These are phyloP conservation scores for Colletotrichum sp. DNA, from an alignment of 2,329 filamentous ascomycete genomes.

Conservation along the genomic window DNA sequence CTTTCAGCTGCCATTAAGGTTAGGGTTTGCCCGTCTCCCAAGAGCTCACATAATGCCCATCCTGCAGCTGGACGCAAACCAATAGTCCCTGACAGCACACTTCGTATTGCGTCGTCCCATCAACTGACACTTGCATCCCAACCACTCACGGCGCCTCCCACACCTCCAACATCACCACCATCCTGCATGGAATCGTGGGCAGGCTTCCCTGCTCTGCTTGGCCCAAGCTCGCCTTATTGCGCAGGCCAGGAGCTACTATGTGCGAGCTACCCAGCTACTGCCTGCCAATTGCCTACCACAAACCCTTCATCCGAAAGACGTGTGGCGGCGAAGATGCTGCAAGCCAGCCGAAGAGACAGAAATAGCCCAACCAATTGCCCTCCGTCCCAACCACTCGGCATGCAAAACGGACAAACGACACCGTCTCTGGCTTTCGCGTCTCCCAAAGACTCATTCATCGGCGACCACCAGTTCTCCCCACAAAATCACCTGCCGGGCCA, in stretches of 20 bases:
- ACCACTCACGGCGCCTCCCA: not conserved
- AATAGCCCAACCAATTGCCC: not conserved
- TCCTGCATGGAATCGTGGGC: not conserved
- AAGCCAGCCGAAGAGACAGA: not conserved
- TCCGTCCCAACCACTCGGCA: not conserved
- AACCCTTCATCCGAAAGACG: not conserved
- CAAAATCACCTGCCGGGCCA: not conserved
- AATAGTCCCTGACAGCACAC: slow-evolving; percentile 1
- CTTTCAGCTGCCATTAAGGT: not conserved
- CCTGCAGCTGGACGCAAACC: not conserved
- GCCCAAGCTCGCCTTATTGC: not conserved
- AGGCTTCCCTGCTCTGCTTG: not conserved
- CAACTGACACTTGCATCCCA: slow-evolving; percentile 16
- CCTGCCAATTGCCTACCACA: not conserved
- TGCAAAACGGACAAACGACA: not conserved
- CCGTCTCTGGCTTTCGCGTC: not conserved
- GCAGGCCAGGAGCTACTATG: not conserved
- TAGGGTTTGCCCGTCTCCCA: not conserved
- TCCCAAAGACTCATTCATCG: not conserved
- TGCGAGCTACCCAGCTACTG: not conserved
- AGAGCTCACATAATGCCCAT: not conserved
- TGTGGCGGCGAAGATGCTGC: not conserved
- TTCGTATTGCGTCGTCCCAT: slow-evolving; percentile 6
- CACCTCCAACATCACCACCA: not conserved
- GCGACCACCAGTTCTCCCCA: not conserved